These are phyloP conservation scores for Oleoguttula mirabilis DNA, from an alignment of 495 filamentous ascomycete genomes.

Conservation along the genomic window DNA sequence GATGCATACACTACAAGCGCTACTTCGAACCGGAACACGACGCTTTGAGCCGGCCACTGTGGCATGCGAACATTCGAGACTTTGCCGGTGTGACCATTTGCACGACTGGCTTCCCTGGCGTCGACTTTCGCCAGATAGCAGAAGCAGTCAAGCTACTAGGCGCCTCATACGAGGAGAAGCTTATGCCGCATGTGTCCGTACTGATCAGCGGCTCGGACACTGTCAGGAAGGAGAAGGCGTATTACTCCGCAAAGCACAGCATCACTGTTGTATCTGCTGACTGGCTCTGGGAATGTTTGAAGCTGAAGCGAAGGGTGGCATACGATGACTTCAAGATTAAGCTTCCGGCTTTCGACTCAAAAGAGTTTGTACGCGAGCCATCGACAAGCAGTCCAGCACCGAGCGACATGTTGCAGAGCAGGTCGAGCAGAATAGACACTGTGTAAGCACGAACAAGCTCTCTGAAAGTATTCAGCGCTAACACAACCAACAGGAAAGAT, in stretches of 20 bases:
- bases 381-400: slow-evolving; percentile 7
- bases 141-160: slow-evolving; percentile 66
- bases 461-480: neutral
- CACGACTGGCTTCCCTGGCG: slow-evolving; percentile 71
- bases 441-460: neutral
- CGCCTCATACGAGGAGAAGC: slow-evolving; percentile 63
- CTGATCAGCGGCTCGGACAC: slow-evolving; percentile 51
- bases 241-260: slow-evolving; percentile 56
- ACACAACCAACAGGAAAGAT: slow-evolving; percentile 5
- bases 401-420: slow-evolving; percentile 6
- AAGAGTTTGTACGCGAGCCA: neutral
- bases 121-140: slow-evolving; percentile 71
- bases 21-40: slow-evolving; percentile 59
- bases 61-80: slow-evolving; percentile 51
- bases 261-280: slow-evolving; percentile 65
- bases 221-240: slow-evolving; percentile 63
- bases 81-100: slow-evolving; percentile 59
- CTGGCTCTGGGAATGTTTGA: slow-evolving; percentile 80
- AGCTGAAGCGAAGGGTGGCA: slow-evolving; percentile 9
- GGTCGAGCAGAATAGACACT: neutral
- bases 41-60: slow-evolving; percentile 63
- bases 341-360: slow-evolving; percentile 1
- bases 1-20: slow-evolving; percentile 62
- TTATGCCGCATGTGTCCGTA: slow-evolving; percentile 53
- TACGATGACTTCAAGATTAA: slow-evolving; percentile 1